phyloP scores from a whole-genome alignment of 768 basidiomycete species.

The Pleurotus giganteus region DNA sequence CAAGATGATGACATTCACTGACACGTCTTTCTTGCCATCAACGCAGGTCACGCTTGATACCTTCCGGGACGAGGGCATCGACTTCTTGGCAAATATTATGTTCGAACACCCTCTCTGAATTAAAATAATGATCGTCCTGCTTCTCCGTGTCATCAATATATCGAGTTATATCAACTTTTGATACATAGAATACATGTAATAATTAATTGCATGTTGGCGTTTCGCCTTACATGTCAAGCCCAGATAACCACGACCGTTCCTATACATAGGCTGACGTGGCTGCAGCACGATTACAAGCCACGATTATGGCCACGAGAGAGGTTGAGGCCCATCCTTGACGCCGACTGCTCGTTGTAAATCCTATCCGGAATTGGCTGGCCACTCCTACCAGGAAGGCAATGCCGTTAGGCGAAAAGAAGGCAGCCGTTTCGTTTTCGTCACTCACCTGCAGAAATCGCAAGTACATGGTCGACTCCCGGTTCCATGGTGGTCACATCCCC shows the following conservation, averaged over 20 bases:
- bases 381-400: slow-evolving; percentile 23
- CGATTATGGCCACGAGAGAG: slow-evolving; percentile 31
- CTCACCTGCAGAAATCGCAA: slow-evolving; percentile 38
- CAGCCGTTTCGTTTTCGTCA: too few species aligned
- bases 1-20: not conserved
- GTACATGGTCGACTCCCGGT: slow-evolving; percentile 32
- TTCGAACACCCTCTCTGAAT: not conserved
- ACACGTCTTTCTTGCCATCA: not conserved
- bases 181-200: too few species aligned
- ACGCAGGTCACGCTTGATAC: not conserved
- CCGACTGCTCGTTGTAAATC: slow-evolving; percentile 26
- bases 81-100: not conserved
- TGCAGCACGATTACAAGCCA: slow-evolving; percentile 13
- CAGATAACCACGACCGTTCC: not conserved
- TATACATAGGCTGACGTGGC: not conserved
- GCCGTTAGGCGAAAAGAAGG: too few species aligned
- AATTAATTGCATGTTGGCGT: too few species aligned
- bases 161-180: too few species aligned
- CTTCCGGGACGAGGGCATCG: not conserved
- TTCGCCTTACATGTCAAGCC: not conserved
- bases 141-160: too few species aligned
- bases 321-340: slow-evolving; percentile 26
- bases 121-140: too few species aligned
- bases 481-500: slow-evolving; percentile 38
- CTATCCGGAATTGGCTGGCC: slow-evolving; percentile 28